A percentile compares a stretch with the other conserved stretches of the same genome.
phyloP scores from a whole-genome alignment of 129 eudicot species.

The Dittrichia graveolens region DNA sequence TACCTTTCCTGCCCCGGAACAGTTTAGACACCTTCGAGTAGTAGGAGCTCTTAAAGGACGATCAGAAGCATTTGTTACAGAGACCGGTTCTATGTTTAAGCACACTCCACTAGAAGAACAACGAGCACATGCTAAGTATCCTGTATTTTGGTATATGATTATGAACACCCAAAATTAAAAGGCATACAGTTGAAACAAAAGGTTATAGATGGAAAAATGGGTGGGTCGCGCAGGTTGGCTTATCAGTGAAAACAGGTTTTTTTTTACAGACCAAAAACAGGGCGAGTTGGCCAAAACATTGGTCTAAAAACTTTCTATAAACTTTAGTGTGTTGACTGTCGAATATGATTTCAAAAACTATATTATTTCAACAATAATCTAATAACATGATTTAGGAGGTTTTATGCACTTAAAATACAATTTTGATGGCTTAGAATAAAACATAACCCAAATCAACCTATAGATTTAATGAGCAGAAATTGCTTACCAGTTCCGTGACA shows the following conservation, averaged over 20 bases:
- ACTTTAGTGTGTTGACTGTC: too few species aligned
- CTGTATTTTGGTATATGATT: conserved; percentile 38
- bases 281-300: too few species aligned
- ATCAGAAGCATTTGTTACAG: conserved; percentile 55
- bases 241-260: too few species aligned
- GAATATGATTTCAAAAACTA: too few species aligned
- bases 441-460: too few species aligned
- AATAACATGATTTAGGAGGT: too few species aligned
- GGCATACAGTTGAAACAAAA: not conserved
- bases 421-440: too few species aligned
- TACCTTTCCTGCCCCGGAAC: conserved; percentile 99
- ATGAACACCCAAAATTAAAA: conserved; percentile 4
- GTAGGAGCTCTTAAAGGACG: conserved; percentile 77
- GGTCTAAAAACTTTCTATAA: too few species aligned
- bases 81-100: conserved; percentile 75
- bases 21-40: conserved; percentile 72
- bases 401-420: too few species aligned
- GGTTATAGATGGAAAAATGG: not conserved
- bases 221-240: not conserved
- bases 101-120: conserved; percentile 93
- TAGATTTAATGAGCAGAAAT: not conserved
- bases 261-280: too few species aligned
- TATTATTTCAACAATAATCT: too few species aligned
- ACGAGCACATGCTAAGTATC: conserved; percentile 95
- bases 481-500: conserved; percentile 92